phyloP scores from a whole-genome alignment of 495 filamentous ascomycete species.

The Platismatia glauca region DNA sequence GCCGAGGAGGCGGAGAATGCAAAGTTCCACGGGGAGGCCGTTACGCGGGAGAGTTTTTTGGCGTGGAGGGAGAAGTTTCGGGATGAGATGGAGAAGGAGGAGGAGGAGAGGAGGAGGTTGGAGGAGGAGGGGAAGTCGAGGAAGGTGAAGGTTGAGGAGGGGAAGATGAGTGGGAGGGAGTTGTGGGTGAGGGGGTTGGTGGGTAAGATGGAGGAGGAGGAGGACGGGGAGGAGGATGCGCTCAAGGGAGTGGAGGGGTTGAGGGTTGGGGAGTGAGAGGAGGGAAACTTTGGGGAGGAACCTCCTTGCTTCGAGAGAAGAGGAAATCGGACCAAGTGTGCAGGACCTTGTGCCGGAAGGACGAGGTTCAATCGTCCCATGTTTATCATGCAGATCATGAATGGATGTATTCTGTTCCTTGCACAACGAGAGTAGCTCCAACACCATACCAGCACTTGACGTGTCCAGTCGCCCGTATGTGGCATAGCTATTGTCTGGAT shows the following conservation, averaged over 20 bases:
- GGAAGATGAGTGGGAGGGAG: constrained; percentile 49
- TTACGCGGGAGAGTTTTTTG: constrained; percentile 75
- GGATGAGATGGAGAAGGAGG: constrained; percentile 67
- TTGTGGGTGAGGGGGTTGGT: constrained; percentile 48
- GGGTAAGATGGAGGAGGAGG: constrained; percentile 51
- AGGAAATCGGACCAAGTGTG: too few relatives aligned
- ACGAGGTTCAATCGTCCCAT: too few relatives aligned
- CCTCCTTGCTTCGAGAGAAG: background rate
- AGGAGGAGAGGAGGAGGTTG: constrained; percentile 49
- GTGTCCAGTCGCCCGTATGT: background rate
- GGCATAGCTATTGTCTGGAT: background rate
- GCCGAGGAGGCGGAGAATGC: constrained; percentile 87
- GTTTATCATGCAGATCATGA: too few relatives aligned
- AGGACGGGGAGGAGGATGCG: constrained; percentile 15
- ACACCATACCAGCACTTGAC: background rate
- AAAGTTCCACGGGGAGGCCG: constrained; percentile 88
- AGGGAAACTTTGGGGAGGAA: too few relatives aligned
- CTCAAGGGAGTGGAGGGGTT: constrained; percentile 7
- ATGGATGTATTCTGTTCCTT: too few relatives aligned
- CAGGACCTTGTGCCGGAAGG: too few relatives aligned
- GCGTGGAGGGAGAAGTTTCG: constrained; percentile 73
- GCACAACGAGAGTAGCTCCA: too few relatives aligned
- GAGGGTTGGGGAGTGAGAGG: constrained; percentile 1
- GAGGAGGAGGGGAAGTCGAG: constrained; percentile 69
- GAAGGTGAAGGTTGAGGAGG: constrained; percentile 65